A percentile compares a stretch with the other conserved stretches of the same genome.
Conservation (phyloP, 331 rosid species). For the Stylosanthes scabra region DNA sequence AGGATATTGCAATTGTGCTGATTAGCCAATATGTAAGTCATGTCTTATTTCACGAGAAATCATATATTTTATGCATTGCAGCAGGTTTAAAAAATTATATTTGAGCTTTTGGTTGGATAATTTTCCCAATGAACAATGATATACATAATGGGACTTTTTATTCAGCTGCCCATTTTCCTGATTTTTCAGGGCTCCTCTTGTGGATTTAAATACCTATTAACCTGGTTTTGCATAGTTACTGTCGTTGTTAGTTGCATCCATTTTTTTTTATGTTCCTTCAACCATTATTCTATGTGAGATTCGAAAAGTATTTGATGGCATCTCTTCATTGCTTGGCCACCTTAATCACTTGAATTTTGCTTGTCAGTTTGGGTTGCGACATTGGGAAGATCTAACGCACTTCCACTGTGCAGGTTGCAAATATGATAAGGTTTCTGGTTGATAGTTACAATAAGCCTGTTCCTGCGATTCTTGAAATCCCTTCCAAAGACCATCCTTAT, state of each 20-base stretch:
- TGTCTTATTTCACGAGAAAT: conserved; percentile 10
- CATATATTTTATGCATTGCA: too few species aligned
- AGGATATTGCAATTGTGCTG: conserved; percentile 81
- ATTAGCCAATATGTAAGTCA: conserved; percentile 95
- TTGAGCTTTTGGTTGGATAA: too few species aligned
- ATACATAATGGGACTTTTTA: conserved; percentile 4
- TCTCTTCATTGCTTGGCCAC: neutral
- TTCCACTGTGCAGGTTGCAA: conserved; percentile 72
- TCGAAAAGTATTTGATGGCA: neutral
- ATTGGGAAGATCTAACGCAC: conserved; percentile 21
- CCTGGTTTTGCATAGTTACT: conserved; percentile 17
- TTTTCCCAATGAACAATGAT: conserved; percentile 26
- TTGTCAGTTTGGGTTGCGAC: conserved; percentile 15
- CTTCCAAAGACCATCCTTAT: conserved; percentile 95
- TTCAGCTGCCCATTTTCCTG: conserved; percentile 15
- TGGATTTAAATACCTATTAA: conserved; percentile 26
- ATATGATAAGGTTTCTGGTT: conserved; percentile 92
- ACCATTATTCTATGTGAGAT: conserved; percentile 13
- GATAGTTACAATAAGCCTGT: conserved; percentile 94
- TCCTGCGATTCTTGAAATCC: conserved; percentile 96
- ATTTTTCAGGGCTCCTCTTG: conserved; percentile 5
- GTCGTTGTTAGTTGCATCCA: conserved; percentile 12
- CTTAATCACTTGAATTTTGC: conserved; percentile 15
- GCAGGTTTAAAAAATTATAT: too few species aligned
- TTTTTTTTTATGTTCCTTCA: conserved; percentile 5